Conservation (phyloP, 768 basidiomycete genomes). For the Cyclocybe aegerita region DNA sequence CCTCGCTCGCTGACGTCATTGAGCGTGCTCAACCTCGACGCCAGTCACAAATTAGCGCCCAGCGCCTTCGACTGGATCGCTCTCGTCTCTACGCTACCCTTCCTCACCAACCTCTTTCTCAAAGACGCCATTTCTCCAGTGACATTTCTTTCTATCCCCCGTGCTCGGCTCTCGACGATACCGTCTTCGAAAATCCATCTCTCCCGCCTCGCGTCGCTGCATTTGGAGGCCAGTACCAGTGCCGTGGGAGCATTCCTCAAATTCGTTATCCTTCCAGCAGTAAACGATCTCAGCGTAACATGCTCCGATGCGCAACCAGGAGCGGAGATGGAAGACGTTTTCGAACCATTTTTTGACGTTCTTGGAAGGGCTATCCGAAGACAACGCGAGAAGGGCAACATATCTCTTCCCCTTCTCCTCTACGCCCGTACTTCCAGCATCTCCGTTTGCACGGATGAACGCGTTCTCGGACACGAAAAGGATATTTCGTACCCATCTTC, state of each 20-base stretch:
- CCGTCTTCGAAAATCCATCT: background rate
- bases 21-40: conserved; percentile 9
- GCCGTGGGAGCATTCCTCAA: conserved; percentile 11
- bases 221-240: conserved; percentile 7
- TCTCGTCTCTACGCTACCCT: conserved; percentile 11
- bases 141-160: background rate
- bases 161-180: background rate
- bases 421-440: too few species aligned
- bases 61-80: conserved; percentile 15
- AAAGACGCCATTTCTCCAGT: conserved; percentile 12
- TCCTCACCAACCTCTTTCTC: conserved; percentile 9
- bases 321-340: conserved; percentile 7
- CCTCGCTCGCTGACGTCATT: conserved; percentile 12
- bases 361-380: background rate
- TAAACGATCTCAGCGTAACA: conserved; percentile 8
- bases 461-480: too few species aligned
- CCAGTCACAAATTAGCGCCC: conserved; percentile 5
- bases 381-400: too few species aligned
- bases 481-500: too few species aligned
- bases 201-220: conserved; percentile 8
- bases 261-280: conserved; percentile 4
- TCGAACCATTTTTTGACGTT: background rate
- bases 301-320: conserved; percentile 11
- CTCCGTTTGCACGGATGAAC: too few species aligned
- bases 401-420: too few species aligned